Conservation (phyloP, 768 basidiomycete species). For the Agrocybe praecox region DNA sequence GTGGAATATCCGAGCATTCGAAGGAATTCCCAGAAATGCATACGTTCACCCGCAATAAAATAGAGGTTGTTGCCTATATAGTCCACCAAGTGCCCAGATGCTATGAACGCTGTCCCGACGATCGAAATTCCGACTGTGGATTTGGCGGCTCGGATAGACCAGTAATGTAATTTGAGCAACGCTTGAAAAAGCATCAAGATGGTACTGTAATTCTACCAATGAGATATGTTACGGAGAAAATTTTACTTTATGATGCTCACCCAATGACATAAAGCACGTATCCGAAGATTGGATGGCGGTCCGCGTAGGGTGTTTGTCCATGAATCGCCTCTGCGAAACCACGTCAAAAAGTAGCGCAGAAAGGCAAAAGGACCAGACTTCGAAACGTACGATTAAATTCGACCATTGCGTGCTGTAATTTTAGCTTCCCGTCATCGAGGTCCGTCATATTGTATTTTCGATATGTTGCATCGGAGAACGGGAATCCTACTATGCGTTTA, state of each 20-base stretch:
- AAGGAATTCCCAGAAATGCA: background rate
- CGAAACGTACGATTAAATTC: constrained; percentile 25
- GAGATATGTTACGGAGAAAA: background rate
- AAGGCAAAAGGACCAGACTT: background rate
- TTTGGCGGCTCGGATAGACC: constrained; percentile 35
- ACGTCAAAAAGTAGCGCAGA: background rate
- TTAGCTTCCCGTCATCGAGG: constrained; percentile 17
- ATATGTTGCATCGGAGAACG: constrained; percentile 7
- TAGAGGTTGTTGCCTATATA: constrained; percentile 4
- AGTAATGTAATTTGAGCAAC: constrained; percentile 28
- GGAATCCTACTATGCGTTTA: constrained; percentile 16
- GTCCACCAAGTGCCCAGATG: constrained; percentile 4
- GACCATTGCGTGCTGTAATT: constrained; percentile 16
- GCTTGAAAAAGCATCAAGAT: constrained; percentile 14
- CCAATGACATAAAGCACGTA: no score
- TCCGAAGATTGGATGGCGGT: no score
- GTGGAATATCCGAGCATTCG: background rate
- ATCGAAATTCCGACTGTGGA: constrained; percentile 33
- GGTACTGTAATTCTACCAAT: background rate
- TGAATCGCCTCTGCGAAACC: constrained; percentile 20
- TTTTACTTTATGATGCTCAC: no score
- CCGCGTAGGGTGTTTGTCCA: constrained; percentile 22
- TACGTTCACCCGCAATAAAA: background rate
- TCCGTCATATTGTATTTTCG: constrained; percentile 15
- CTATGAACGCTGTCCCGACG: constrained; percentile 20